Conservation (phyloP, 441 rosid species). For the Eutrema salsugineum region DNA sequence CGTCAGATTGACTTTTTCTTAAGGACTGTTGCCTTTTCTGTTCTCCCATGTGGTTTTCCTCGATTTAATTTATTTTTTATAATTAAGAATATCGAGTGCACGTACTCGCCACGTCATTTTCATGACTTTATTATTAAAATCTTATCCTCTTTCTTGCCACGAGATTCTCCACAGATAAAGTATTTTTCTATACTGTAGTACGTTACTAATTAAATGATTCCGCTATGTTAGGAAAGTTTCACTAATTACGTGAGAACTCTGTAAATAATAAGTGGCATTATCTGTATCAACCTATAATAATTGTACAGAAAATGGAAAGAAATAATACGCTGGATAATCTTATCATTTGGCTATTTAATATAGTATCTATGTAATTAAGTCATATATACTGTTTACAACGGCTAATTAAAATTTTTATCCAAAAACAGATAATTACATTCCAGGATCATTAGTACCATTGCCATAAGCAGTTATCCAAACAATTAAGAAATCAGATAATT, state of each 20-base stretch:
- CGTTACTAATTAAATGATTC: neutral
- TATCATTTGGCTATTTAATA: neutral
- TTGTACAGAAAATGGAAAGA: neutral
- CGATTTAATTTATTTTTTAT: neutral
- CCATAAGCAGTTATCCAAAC: neutral
- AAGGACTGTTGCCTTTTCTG: neutral
- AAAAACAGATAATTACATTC: neutral
- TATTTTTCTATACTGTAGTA: neutral
- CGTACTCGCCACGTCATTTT: conserved; percentile 37
- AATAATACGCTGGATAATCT: neutral
- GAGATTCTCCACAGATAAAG: conserved; percentile 14
- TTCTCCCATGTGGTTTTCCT: conserved; percentile 23
- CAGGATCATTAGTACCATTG: neutral
- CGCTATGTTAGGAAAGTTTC: neutral
- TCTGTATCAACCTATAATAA: neutral
- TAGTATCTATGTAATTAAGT: no score
- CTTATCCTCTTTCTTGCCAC: conserved; percentile 21
- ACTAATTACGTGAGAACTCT: neutral
- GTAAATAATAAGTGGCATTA: neutral
- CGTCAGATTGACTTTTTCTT: conserved; percentile 18
- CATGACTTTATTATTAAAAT: conserved; percentile 6
- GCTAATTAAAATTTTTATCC: neutral
- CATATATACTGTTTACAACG: neutral
- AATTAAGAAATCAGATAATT: neutral
- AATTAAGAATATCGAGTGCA: conserved; percentile 21